These are phyloP conservation scores for Hygrophorus russula DNA, from an alignment of 768 basidiomycete species.

Conservation along the genomic window DNA sequence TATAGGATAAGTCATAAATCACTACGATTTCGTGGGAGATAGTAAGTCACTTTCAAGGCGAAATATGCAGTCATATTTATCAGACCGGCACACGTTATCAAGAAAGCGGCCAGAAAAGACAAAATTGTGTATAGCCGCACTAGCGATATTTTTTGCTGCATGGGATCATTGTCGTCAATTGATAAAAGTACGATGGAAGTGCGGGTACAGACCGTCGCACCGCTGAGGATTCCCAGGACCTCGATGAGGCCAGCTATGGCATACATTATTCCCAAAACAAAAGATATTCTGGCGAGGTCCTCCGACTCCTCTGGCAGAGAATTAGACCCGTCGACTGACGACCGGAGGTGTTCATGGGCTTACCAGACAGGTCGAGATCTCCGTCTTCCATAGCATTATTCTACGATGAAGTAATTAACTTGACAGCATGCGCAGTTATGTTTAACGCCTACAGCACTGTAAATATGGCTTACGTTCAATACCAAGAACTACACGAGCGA, in stretches of 20 bases:
- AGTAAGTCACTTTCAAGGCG: constrained; percentile 1
- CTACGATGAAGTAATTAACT: too few relatives aligned
- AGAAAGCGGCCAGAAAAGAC: constrained; percentile 2
- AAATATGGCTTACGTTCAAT: too few relatives aligned
- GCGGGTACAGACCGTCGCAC: background rate
- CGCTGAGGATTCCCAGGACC: background rate
- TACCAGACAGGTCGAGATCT: background rate
- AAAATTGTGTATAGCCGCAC: background rate
- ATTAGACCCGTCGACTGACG: background rate
- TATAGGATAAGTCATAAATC: background rate
- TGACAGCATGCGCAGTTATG: too few relatives aligned
- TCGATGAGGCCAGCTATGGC: background rate
- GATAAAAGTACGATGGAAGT: background rate
- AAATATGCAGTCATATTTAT: constrained; percentile 4
- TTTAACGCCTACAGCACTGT: too few relatives aligned
- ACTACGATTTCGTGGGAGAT: background rate
- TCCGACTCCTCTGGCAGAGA: background rate
- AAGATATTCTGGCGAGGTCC: background rate
- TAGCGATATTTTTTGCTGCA: constrained; percentile 1
- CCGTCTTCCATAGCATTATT: background rate
- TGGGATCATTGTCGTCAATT: background rate
- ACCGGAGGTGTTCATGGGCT: background rate
- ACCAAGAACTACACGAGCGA: background rate
- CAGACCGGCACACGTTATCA: constrained; percentile 1
- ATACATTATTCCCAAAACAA: background rate